phyloP scores from a whole-genome alignment of 257 asterid species.

The Solanum pennellii region DNA sequence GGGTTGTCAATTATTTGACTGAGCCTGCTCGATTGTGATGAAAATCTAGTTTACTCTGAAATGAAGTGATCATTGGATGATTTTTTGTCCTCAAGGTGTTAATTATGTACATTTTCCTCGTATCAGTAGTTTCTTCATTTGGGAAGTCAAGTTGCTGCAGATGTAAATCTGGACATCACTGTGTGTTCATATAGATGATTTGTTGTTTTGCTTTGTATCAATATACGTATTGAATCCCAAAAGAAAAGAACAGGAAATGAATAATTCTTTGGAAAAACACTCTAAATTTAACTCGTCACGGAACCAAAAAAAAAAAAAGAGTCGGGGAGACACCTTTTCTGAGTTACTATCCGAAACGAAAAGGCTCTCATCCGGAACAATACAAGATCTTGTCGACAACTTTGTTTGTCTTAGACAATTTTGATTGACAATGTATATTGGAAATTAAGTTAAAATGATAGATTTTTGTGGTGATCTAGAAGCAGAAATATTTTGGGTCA shows the following conservation, averaged over 20 bases:
- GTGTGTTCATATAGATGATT: neutral
- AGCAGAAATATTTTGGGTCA: neutral
- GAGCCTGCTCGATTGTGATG: slow-evolving; percentile 27
- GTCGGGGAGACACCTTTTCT: neutral
- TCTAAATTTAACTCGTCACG: neutral
- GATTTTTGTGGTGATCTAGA: neutral
- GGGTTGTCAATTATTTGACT: slow-evolving; percentile 70
- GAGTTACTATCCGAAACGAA: neutral
- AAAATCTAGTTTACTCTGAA: neutral
- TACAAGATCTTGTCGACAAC: neutral
- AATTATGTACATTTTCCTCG: neutral
- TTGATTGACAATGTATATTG: neutral
- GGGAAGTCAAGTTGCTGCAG: neutral
- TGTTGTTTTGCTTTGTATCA: neutral
- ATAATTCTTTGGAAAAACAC: neutral
- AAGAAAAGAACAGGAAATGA: neutral
- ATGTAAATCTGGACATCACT: neutral
- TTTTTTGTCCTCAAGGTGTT: neutral
- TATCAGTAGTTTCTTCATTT: neutral
- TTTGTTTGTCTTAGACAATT: neutral
- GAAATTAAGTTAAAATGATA: neutral
- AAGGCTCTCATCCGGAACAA: neutral
- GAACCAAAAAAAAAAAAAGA: neutral
- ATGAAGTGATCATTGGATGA: neutral
- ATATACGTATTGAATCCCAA: neutral